Evolutionary conservation across 441 rosid species (phyloP), one percentile per base, ranked within the genome.

Genomic region (Croton setiger): DNA sequence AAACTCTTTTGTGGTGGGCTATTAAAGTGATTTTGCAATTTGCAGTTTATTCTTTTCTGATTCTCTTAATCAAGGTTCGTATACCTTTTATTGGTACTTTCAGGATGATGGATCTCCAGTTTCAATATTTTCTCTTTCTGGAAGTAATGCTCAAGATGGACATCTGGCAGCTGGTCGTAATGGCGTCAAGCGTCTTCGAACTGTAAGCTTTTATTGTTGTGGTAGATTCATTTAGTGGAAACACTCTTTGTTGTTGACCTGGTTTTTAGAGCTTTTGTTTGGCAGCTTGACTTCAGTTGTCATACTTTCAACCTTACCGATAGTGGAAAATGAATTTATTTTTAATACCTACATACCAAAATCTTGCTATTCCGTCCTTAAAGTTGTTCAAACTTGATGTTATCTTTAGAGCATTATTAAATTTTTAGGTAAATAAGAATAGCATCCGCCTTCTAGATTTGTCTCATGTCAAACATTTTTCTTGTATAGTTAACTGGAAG

Each of bases 121-220:
- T 59, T 95, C 99, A 3, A 78, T 95, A 57, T 92, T 92, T 70
- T 63, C 96, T 53, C 87, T 95, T 56, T 78, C 97, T 47, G 97
- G 93, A 35, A 90, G 79, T 77, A 87, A 76, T 76, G 82, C 91
- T 54, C 96, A 89, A 77, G 99, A 92, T 64, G 96, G 93, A 44
- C 97, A 88, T 81, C 74, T 92, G 67, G 92, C 93, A 52, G 98
- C 98, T 31, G 99, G 92, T 37, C 84, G 96, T 33, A 92, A 95
- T 68, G 99, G 98, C 59, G 92, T 95, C 78, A 95, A 90, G 83
- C 97, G 99, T 62, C 98, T 95, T 64, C 98, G 99, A 51, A 95
- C 99, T n/a, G 99, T 95, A 86, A 79, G 87, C 67, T 80, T 56
- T 49, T 18, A 9, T 63, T 56, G 18, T 10, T 39, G 53, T 44